Base-by-base conservation (phyloP, 2,329 filamentous ascomycete species). In the Metarhizium album region DNA sequence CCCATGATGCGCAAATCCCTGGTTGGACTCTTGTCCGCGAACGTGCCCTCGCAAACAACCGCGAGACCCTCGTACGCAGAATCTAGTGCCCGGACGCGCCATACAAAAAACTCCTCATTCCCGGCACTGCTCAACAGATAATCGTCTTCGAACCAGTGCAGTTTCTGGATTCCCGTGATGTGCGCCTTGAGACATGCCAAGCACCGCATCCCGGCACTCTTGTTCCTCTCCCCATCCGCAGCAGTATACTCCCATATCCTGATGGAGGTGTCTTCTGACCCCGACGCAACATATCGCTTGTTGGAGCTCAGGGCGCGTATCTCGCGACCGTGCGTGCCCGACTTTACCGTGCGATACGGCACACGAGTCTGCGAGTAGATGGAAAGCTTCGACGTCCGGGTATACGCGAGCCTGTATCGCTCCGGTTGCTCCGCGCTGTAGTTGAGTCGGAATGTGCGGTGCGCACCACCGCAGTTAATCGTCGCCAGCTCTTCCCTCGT, bases 71-170 rank as follows among this genome's bases (percentile, higher is more conserved):
- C 57, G 47, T 75, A 74, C 13, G 62, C 67, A 2, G 74, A 70
- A 24, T 81, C 73, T 6, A 86, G 64, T 11, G 62, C 61, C 45
- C 71, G 72, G 33, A 91, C 66, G 40, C 79, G 76, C 91, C 93
- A 98, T 11, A 90, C 77, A 59, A 84, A 91, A 55, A 97, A 85
- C 66, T 98, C 91, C 64, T 96, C 91, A 54, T 82, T 84, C 0
- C 90, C 93, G 5, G 81, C 89, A 59, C 88, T 90, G 56, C 87
- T 95, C 63, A 97, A 86, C 2, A 98, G 77, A 58, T 84, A 86
- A 1, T 72, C 65, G 2, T 84, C 79, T 45, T 79, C 75, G 2
- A 86, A 81, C 87, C 89, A 97, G 53, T 77, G 77, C 1, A 95
- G 71, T 54, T 83, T 78, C 64, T 96, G 91, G 7, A 97, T 80